Base-by-base conservation (phyloP, 2,329 filamentous ascomycete species). In the Phoma herbarum region DNA sequence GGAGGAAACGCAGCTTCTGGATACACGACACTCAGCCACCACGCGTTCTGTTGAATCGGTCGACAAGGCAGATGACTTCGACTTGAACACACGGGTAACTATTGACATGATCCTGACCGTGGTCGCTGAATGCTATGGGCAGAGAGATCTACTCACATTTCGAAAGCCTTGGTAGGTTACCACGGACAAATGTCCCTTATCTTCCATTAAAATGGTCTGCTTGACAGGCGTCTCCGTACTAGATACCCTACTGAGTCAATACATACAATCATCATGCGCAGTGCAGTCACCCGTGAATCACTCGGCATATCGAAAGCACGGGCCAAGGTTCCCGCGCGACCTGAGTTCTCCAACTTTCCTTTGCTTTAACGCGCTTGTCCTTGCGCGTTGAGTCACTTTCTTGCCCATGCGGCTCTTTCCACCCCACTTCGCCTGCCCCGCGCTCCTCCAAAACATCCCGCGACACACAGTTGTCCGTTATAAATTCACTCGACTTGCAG, bases 51-150 rank as follows among this genome's bases (percentile, higher is more conserved):
- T 35, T 11, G 14, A 20, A n/a, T 51, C 43, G 16, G 52, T 41
- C 14, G 18, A 35, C 26, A 54, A 23, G 28, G 37, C 58, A 39
- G 52, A 49, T 29, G 68, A 86, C 84, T 73, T 83, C 82, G 80
- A 71, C 22, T 61, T 67, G 29, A 78, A 78, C 52, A 79, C 75
- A 1, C 82, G 85, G 26, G 89, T 88, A n/a, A 93, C 92, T 39
- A 82, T 97, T 31, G 93, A 96, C 78, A 96, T 96, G 92, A 91
- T 97, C 52, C 81, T 97, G 66, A 95, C 91, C 0, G 84, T 97
- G 33, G 89, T 90, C 46, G 93, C 92, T 68, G 93, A 97, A 78
- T 87, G 91, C 65, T 98, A 93, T 77, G 93, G 94, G 1, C 94
- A 98, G 78, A 84, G 89, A 64, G 94, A 98, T 76, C 78, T 97